Evolutionary conservation across 805 yeast species (phyloP), one percentile per base, ranked within the genome.

Genomic region (Yueomyces sp.): DNA sequence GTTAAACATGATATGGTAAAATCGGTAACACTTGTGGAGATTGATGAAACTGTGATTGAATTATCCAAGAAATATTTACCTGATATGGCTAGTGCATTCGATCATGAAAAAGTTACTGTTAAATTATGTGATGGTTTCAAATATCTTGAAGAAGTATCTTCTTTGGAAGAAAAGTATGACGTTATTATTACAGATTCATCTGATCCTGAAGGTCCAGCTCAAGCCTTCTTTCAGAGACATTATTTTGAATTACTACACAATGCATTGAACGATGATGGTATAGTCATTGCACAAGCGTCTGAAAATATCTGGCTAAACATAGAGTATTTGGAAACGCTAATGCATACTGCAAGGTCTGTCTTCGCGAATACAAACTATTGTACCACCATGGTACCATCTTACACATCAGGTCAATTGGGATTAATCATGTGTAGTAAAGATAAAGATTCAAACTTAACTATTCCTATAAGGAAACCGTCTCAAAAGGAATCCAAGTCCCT

Each of bases 131-230:
- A 87, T 65, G 96, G 96, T 2, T 87, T 87, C 67, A 70, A 85
- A 62, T 87, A 64, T 59, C 69, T 87, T 51, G 70, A 77, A 47
- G 70, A 66, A 9, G 6, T 6, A 6, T 30, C 33, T 6, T 45
- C 50, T 4, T 41, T 40, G 3, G 48, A 48, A 5, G 69, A 69
- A 34, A 74, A 74, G 51, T 87, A 70, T 57, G 96, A 87, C 61
- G 80, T 88, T 32, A 84, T 87, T 46, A 85, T 87, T 47, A 84
- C 95, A 19, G 96, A 87, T 61, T 84, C 95, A 2, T 81, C 94
- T 2, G 96, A 87, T 62, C 96, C 96, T 1, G 96, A 87, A 53
- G 96, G 92, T 3, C 96, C 96, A 4, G 96, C 96, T 1, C 94
- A 80, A 54, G 83, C 83, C 26, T 83, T 87, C 52, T 87, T 87